Base-by-base conservation (phyloP, 169 alveolate genomes). In the Plasmodium cynomolgi region DNA sequence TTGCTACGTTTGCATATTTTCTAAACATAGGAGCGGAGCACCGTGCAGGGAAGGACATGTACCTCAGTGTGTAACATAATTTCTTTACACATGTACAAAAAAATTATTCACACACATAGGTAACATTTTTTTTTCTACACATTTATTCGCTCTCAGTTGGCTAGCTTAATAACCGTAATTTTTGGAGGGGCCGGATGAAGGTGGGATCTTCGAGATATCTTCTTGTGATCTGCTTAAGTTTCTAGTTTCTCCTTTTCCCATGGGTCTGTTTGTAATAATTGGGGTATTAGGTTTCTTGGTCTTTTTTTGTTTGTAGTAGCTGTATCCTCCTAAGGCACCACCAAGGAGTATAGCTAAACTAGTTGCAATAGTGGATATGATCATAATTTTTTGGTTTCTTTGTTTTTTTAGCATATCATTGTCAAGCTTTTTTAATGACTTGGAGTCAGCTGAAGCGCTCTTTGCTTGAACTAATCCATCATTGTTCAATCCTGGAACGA, bases 341-440 rank as follows among this genome's bases (percentile, higher is more conserved):
- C 91, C 91, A 33, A 82, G 31, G 8, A 82, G 23, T 82, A 82
- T 1, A 82, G 91, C 91, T 31, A 82, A 11, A 82, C 91, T 39
- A 50, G 91, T 82, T 15, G 79, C 91, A 9, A 82, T 44, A 9
- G 62, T n/a, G 6, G 91, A 82, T 8, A 82, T 82, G 33, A 82
- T 44, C 79, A 82, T 50, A 0, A 82, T 56, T 33, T n/a, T 82
- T 54, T 82, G 34, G 5, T 82, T 29, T n/a, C 54, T 54, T 31
- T 82, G 6, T 33, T 50, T 82, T 58, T 17, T 82, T 39, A 23
- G 31, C 20, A 82, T 37, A 54, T 82, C 91, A 33, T 82, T 73
- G 71, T 79, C 84, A 1, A 82, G 1, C 71, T 82, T 82, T 6
- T 34, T 82, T n/a, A 82, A 20, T 6, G 81, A 15, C 20, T 54